These are phyloP conservation scores for Scleromitrula shiraiana DNA, from an alignment of 2,329 filamentous ascomycete genomes.

Conservation along the genomic window DNA sequence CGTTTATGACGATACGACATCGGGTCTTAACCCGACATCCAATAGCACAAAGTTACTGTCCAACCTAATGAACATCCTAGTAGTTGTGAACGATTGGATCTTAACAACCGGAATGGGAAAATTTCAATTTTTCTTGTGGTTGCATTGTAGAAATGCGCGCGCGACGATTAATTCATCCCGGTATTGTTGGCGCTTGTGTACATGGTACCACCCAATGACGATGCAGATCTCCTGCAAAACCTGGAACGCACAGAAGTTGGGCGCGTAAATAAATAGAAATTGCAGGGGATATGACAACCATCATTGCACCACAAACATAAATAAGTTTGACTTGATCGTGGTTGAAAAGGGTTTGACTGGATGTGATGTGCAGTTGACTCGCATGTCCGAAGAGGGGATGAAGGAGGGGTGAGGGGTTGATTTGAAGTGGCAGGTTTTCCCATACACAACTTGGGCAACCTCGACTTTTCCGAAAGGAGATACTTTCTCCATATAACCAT, in stretches of 20 bases:
- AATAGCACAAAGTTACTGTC: conserved; percentile 1
- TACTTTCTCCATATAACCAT: not conserved
- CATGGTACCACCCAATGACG: conserved; percentile 3
- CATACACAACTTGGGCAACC: not conserved
- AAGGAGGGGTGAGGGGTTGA: too few species aligned
- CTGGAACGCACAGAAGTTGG: not conserved
- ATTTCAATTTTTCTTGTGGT: not conserved
- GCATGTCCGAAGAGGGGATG: too few species aligned
- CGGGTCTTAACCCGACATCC: not conserved
- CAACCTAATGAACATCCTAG: not conserved
- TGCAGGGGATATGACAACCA: not conserved
- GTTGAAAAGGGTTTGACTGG: conserved; percentile 3
- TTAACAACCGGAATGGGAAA: not conserved
- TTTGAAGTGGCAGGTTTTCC: not conserved
- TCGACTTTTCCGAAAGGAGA: not conserved
- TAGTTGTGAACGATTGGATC: not conserved
- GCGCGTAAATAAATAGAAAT: conserved; percentile 10
- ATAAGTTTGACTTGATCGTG: conserved; percentile 1
- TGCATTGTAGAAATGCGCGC: conserved; percentile 3
- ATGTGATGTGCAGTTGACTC: conserved; percentile 1
- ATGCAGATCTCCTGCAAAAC: not conserved
- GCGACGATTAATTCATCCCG: conserved; percentile 2
- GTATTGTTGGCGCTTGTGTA: conserved; percentile 6
- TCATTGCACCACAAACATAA: not conserved
- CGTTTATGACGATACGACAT: conserved; percentile 1